Base-by-base conservation (phyloP, 78 protist species). In the Dictyostelium citrinum region DNA sequence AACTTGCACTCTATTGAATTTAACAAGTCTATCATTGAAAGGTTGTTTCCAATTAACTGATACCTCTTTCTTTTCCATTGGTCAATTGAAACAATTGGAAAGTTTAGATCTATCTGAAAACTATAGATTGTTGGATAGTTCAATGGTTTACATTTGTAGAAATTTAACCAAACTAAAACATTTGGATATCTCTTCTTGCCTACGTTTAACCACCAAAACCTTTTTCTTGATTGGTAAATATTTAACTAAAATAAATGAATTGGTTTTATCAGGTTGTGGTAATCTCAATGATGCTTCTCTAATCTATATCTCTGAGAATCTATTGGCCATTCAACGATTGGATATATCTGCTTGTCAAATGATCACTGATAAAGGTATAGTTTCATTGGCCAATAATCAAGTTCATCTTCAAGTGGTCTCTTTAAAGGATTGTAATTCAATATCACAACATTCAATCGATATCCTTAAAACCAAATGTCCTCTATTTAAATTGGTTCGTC, bases 101-200 rank as follows among this genome's bases (percentile, higher is more conserved):
- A 77, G 72, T 33, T 60, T 88, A 24, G 93, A 88, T 82, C 1
- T 88, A 20, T 60, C 79, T 20, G 85, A 88, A 33, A 88, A 78
- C 51, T 67, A 78, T 68, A 10, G 93, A 22, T n/a, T 88, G 1
- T 67, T 88, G 7, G 93, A 88, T 79, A 67, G 33, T 12, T 67
- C 93, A 17, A 88, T 88, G 93, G 51, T 45, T 17, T 45, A 60
- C 2, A 88, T 88, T n/a, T 88, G 93, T 67, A 88, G 81, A 41
- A 35, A 33, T 31, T 16, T 88, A n/a, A 17, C 14, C 10, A 51
- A 78, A 0, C 17, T 88, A 35, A 76, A 79, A 35, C 49, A 64
- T 45, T 17, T 88, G 27, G 85, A 88, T 49, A 67, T 88, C 41
- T 78, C 93, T 4, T 64, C 37, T n/a, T 88, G 93, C 67, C 8